Evolutionary conservation across 75 land plant species (phyloP).

Genomic region (Pinus tabuliformis): DNA sequence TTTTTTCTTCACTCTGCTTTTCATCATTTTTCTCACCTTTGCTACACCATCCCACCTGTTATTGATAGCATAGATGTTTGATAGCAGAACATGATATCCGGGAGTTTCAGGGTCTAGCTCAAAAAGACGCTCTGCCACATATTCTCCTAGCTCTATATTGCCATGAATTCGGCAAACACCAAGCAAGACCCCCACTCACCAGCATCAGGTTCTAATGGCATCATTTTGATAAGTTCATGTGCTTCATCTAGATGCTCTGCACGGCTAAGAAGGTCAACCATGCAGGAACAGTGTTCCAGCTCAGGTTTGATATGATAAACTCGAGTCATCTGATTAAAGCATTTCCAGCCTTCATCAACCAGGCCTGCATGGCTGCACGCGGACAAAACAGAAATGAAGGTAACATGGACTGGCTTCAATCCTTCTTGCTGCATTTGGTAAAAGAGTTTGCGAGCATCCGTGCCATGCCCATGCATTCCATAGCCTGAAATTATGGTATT

Average conservation of each 20-base stretch:
- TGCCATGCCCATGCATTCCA: conserved; percentile 30
- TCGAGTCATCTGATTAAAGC: conserved; percentile 25
- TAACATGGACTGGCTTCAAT: conserved; percentile 25
- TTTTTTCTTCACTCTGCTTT: conserved; percentile 27
- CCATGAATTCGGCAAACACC: conserved; percentile 32
- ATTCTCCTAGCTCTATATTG: conserved; percentile 27
- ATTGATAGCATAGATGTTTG: conserved; percentile 31
- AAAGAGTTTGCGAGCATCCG: conserved; percentile 31
- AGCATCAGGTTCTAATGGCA: conserved; percentile 21
- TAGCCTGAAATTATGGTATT: conserved; percentile 50
- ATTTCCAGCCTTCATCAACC: conserved; percentile 30
- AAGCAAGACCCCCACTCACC: conserved; percentile 36
- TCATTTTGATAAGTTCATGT: conserved; percentile 18
- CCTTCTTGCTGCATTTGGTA: conserved; percentile 22
- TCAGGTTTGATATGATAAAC: conserved; percentile 19
- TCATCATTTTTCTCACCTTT: conserved; percentile 15
- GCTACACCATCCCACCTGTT: conserved; percentile 39
- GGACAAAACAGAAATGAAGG: conserved; percentile 38
- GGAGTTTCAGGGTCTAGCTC: conserved; percentile 17
- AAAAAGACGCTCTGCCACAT: conserved; percentile 15
- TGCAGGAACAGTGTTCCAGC: conserved; percentile 24
- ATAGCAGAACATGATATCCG: conserved; percentile 24
- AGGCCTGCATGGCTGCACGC: conserved; percentile 48
- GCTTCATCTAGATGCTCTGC: conserved; percentile 30
- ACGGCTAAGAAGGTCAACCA: conserved; percentile 37